Conservation (phyloP, 1,284 basidiomycete genomes). For the Mycosarcoma mackinlayi region DNA sequence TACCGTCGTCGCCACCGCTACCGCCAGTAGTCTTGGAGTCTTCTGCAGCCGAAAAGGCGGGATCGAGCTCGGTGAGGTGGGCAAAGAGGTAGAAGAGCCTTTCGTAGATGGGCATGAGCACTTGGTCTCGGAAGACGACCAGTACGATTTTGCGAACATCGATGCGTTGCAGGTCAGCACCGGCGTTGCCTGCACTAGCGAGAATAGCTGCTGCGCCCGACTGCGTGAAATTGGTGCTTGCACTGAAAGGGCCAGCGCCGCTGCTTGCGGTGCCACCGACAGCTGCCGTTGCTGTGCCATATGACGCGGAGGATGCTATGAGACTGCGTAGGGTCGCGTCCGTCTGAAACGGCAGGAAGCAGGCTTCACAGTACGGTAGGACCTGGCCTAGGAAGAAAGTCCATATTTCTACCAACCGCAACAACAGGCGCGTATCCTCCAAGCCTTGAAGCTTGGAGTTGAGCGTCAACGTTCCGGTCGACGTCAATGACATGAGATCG, state of each 20-base stretch:
- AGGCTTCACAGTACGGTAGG: slow-evolving; percentile 83
- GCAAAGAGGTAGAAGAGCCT: slow-evolving; percentile 52
- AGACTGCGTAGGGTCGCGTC: slow-evolving; percentile 60
- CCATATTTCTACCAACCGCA: slow-evolving; percentile 87
- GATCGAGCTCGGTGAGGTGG: slow-evolving; percentile 47
- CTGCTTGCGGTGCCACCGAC: slow-evolving; percentile 2
- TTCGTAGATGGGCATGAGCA: slow-evolving; percentile 61
- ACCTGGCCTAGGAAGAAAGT: slow-evolving; percentile 93
- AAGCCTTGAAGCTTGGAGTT: slow-evolving; percentile 81
- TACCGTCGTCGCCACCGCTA: slow-evolving; percentile 28
- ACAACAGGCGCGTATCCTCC: slow-evolving; percentile 75
- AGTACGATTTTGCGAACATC: slow-evolving; percentile 84
- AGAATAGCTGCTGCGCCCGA: slow-evolving; percentile 18
- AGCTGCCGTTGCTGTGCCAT: slow-evolving; percentile 5
- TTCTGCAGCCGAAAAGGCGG: slow-evolving; percentile 22
- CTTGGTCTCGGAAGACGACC: slow-evolving; percentile 79
- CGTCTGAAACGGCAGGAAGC: slow-evolving; percentile 70
- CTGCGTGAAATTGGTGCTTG: slow-evolving; percentile 17
- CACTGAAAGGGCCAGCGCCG: slow-evolving; percentile 10
- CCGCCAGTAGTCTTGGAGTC: slow-evolving; percentile 8
- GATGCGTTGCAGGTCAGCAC: slow-evolving; percentile 69
- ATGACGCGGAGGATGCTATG: slow-evolving; percentile 23
- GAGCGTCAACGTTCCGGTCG: slow-evolving; percentile 89
- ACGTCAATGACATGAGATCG: slow-evolving; percentile 84
- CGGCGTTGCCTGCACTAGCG: slow-evolving; percentile 10